These are phyloP conservation scores for Sorghum bicolor DNA, from an alignment of 176 grass and related monocot species.

Conservation along the genomic window Sorghum_bicolor_NCBIv3 NC_012879.2:46511501-46512000, in stretches of 20 bases:
- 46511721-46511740: background rate
- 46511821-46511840: slow-evolving; percentile 3
- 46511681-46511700: slow-evolving; percentile 8
- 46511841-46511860: background rate
- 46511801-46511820: slow-evolving; percentile 3
- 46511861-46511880: background rate
- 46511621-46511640: background rate
- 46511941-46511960: background rate
- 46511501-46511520: background rate
- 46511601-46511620: background rate
- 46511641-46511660: background rate
- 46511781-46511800: background rate
- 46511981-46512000: slow-evolving; percentile 40
- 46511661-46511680: background rate
- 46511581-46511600: background rate
- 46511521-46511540: background rate
- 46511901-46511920: background rate
- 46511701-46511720: slow-evolving; percentile 9
- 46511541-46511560: background rate
- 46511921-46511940: background rate
- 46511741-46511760: background rate
- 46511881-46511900: background rate
- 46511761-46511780: slow-evolving; percentile 1
- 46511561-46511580: background rate
- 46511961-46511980: background rate